Conservation (phyloP, 148 eudicot species). For the Vaccinium darrowii region DNA sequence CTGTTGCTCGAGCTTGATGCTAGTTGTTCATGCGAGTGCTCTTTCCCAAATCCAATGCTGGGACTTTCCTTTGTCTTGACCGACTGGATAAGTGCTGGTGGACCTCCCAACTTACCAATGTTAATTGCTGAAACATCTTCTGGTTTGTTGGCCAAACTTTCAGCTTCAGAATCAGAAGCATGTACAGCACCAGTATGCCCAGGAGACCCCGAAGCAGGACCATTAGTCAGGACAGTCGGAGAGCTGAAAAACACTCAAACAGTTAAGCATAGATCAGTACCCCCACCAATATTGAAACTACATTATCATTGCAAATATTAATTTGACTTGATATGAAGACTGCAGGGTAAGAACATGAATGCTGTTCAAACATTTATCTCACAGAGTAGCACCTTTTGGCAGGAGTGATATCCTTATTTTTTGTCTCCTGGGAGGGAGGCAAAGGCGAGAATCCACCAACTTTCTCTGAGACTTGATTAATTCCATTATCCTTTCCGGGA, state of each 20-base stretch:
- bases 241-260: slow-evolving; percentile 46
- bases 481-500: slow-evolving; percentile 52
- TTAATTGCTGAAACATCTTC: slow-evolving; percentile 22
- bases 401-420: slow-evolving; percentile 30
- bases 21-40: slow-evolving; percentile 27
- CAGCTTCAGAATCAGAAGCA: slow-evolving; percentile 26
- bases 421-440: slow-evolving; percentile 42
- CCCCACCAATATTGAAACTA: neutral
- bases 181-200: slow-evolving; percentile 31
- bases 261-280: neutral
- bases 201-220: slow-evolving; percentile 43
- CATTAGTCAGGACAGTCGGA: slow-evolving; percentile 37
- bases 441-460: slow-evolving; percentile 25
- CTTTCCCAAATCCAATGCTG: slow-evolving; percentile 23
- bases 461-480: slow-evolving; percentile 40
- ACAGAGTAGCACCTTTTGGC: slow-evolving; percentile 43
- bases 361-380: neutral
- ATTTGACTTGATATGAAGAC: neutral
- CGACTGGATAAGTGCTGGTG: slow-evolving; percentile 24
- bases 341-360: neutral
- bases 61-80: slow-evolving; percentile 33
- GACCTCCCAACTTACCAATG: slow-evolving; percentile 21
- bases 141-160: slow-evolving; percentile 26
- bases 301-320: slow-evolving; percentile 5
- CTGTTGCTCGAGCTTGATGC: slow-evolving; percentile 25